Evolutionary conservation across 2,329 filamentous ascomycete species (phyloP), one percentile per base, ranked within the genome.

Genomic region (Didymellaceae sp.): DNA sequence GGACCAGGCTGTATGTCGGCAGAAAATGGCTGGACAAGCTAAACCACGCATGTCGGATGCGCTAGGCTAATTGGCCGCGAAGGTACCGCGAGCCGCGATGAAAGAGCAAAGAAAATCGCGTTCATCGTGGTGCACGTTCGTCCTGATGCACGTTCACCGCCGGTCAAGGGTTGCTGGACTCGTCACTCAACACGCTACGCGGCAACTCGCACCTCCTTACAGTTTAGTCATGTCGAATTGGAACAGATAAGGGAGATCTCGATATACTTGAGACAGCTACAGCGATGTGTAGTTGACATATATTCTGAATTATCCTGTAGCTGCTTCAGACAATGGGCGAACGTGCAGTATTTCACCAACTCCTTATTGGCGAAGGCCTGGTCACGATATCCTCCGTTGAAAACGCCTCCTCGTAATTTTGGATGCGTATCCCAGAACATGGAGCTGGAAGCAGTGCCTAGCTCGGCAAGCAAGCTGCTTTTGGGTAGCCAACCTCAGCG

Each of bases 231-330:
- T 21, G 51, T 40, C 52, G 52, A 54, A 57, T 9, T 49, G 46
- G 31, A 52, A 52, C 57, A 28, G 55, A 35, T 37, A 38, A 30
- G 21, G 55, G 45, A 33, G 31, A 37, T 47, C 22, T 46, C 43
- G 50, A 54, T 63, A 51, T 61, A 63, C 38, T 35, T 65, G 62
- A 65, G 58, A 63, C 62, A 25, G 35, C 57, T 50, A 61, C 53
- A 53, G 47, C 55, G 45, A 39, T 48, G 34, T 43, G 30, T 57
- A 39, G 57, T 53, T 43, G 43, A 34, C 54, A 54, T 47, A 44
- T 39, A 45, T 35, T 31, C 45, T 31, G 18, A 18, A 4, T 41
- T 44, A 53, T 57, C 46, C 47, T 43, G 37, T 39, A 26, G 32
- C 37, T 37, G 57, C 58, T 54, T 54, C 58, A 60, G 43, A 51